Conservation (phyloP, 306 rosid species). For the Castanopsis chinensis region DNA sequence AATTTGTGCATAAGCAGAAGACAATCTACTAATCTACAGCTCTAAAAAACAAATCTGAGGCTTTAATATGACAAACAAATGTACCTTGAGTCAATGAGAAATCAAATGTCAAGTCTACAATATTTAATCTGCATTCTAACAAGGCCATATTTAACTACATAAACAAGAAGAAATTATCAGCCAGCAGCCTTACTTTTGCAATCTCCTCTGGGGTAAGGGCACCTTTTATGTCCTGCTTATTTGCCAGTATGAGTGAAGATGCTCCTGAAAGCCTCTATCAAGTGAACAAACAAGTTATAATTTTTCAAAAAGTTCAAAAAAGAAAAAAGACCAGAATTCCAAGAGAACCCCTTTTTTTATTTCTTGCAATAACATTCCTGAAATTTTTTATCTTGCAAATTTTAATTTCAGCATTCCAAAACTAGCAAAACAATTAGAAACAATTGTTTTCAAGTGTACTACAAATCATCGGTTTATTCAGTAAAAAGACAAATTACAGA, state of each 20-base stretch:
- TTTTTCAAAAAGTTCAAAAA: not conserved
- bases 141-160: not conserved
- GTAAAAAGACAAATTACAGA: not conserved
- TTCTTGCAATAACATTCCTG: not conserved
- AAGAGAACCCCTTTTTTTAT: not conserved
- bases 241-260: conserved; percentile 82
- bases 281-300: conserved; percentile 9
- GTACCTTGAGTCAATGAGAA: not conserved
- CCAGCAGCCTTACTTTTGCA: conserved; percentile 50
- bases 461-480: not conserved
- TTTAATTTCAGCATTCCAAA: not conserved
- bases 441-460: not conserved
- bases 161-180: not conserved
- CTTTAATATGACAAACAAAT: not conserved
- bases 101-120: not conserved
- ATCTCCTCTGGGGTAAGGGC: conserved; percentile 71
- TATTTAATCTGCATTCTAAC: not conserved
- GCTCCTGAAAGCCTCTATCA: conserved; percentile 83
- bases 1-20: not conserved
- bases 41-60: not conserved
- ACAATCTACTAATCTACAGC: not conserved
- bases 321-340: not conserved
- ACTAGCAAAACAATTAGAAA: not conserved
- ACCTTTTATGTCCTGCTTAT: conserved; percentile 91
- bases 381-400: not conserved